Evolutionary conservation across 371 early-diverging fungal genomes (phyloP).

Genomic region (Batkoa obscura): DNA sequence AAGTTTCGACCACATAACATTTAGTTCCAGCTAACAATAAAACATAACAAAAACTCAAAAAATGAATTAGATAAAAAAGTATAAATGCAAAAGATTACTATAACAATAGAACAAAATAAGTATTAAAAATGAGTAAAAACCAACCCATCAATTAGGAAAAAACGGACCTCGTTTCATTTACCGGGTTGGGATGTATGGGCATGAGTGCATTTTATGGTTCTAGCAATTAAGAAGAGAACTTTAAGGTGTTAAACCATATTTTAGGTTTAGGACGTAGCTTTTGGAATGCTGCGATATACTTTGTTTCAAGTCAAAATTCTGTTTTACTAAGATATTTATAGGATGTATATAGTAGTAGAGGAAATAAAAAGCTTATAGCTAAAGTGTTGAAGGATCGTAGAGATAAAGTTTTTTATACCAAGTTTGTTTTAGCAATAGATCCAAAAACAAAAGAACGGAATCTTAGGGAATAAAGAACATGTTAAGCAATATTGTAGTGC

Average conservation of each 20-base stretch:
- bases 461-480: not conserved
- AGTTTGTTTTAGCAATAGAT: not conserved
- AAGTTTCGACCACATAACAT: no score
- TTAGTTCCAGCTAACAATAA: no score
- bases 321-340: not conserved
- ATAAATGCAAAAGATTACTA: no score
- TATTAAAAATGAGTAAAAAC: not conserved
- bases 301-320: not conserved
- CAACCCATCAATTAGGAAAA: not conserved
- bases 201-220: not conserved
- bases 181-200: not conserved
- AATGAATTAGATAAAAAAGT: no score
- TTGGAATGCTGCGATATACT: not conserved
- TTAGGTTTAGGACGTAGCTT: not conserved
- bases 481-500: not conserved
- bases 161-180: not conserved
- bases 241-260: not conserved
- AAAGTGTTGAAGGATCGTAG: not conserved
- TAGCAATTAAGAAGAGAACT: not conserved
- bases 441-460: not conserved
- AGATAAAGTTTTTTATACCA: not conserved
- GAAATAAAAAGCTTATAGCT: not conserved
- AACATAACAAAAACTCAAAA: no score
- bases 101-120: no score
- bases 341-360: not conserved